phyloP scores from a whole-genome alignment of 2,329 filamentous ascomycete genomes.

The Coniochaeta prunicola region DNA sequence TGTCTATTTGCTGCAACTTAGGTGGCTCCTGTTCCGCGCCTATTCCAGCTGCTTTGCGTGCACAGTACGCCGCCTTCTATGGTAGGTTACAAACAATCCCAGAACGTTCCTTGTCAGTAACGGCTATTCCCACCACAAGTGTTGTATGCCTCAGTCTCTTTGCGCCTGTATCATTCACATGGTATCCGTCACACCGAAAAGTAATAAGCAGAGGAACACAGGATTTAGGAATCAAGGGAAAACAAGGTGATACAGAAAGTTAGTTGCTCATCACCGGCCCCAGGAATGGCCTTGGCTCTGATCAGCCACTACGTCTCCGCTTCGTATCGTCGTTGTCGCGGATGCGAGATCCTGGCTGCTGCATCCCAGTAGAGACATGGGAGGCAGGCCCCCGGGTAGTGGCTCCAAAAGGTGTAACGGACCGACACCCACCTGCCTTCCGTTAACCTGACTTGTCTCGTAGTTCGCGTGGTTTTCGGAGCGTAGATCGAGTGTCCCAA shows the following conservation, averaged over 20 bases:
- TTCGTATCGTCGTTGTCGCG: constrained; percentile 14
- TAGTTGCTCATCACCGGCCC: neutral
- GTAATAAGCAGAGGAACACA: neutral
- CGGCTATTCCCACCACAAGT: neutral
- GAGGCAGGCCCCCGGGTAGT: constrained; percentile 16
- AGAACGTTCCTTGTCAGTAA: neutral
- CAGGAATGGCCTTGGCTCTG: neutral
- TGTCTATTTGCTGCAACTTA: no score
- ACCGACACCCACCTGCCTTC: constrained; percentile 3
- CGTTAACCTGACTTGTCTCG: constrained; percentile 12
- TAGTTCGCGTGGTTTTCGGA: constrained; percentile 23
- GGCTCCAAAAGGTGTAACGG: constrained; percentile 15
- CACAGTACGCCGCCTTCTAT: neutral
- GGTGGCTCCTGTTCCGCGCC: no score
- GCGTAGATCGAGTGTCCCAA: constrained; percentile 42
- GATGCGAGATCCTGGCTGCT: constrained; percentile 13
- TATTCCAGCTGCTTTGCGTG: no score
- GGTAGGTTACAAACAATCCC: neutral
- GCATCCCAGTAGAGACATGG: constrained; percentile 17
- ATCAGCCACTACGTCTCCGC: constrained; percentile 8
- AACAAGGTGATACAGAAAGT: no score
- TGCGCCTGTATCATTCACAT: neutral
- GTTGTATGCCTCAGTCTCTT: neutral
- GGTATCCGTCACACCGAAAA: neutral
- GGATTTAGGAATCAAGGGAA: neutral